phyloP scores from a whole-genome alignment of 306 rosid species.

The Glycine latifolia region DNA sequence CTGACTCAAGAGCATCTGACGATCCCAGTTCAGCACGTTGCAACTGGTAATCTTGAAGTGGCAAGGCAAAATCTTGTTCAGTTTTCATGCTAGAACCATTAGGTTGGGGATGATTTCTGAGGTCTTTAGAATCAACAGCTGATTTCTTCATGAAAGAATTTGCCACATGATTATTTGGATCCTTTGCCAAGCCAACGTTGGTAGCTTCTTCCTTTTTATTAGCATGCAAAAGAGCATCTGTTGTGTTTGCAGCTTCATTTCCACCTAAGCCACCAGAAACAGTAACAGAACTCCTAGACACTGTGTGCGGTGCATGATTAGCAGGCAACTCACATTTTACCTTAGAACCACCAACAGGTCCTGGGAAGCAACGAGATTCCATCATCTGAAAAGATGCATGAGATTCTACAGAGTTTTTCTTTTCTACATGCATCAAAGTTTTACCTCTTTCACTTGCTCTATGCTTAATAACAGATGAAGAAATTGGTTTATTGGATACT shows the following conservation, averaged over 20 bases:
- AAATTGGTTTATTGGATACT: slow-evolving; percentile 49
- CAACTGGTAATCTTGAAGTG: slow-evolving; percentile 55
- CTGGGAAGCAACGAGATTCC: slow-evolving; percentile 54
- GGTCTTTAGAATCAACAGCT: slow-evolving; percentile 48
- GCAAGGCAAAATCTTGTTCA: slow-evolving; percentile 41
- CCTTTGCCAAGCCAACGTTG: slow-evolving; percentile 48
- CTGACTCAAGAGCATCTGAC: slow-evolving; percentile 49
- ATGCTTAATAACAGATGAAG: slow-evolving; percentile 55
- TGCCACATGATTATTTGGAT: slow-evolving; percentile 46
- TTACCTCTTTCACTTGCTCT: slow-evolving; percentile 53
- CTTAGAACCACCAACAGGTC: slow-evolving; percentile 53
- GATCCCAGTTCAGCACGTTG: slow-evolving; percentile 55
- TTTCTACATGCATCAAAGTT: slow-evolving; percentile 55
- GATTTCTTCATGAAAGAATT: slow-evolving; percentile 55
- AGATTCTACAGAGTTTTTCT: slow-evolving; percentile 55
- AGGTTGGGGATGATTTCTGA: slow-evolving; percentile 52
- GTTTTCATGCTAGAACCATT: slow-evolving; percentile 54
- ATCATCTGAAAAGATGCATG: slow-evolving; percentile 55
- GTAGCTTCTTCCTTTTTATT: slow-evolving; percentile 53
- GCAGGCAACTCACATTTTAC: slow-evolving; percentile 53
- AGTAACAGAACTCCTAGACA: neutral
- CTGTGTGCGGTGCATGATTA: slow-evolving; percentile 44
- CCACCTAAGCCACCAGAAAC: slow-evolving; percentile 51
- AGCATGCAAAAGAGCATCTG: slow-evolving; percentile 46
- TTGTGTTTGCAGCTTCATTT: slow-evolving; percentile 49